These are phyloP conservation scores for bread wheat (Triticum aestivum) DNA, from an alignment of 176 grass and related monocot species.

Conservation along the genomic window DNA sequence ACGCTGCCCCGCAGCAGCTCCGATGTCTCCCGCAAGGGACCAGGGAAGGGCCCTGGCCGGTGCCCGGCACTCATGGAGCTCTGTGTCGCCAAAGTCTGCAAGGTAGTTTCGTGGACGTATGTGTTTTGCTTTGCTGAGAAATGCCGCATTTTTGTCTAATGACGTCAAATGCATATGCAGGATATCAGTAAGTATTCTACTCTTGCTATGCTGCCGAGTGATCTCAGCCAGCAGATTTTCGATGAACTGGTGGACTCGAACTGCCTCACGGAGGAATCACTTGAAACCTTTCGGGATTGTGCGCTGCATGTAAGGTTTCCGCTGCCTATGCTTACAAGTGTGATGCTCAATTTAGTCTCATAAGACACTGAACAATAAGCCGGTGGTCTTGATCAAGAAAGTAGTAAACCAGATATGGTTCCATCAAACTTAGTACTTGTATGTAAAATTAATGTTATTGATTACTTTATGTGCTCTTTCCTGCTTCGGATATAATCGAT, in stretches of 20 bases:
- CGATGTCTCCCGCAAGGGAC: slow-evolving; percentile 39
- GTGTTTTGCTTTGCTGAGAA: not conserved
- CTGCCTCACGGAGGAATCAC: slow-evolving; percentile 55
- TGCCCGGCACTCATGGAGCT: slow-evolving; percentile 82
- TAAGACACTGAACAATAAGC: not conserved
- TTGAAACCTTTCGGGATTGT: slow-evolving; percentile 75
- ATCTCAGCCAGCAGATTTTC: slow-evolving; percentile 96
- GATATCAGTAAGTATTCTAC: slow-evolving; percentile 76
- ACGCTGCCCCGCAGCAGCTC: slow-evolving; percentile 56
- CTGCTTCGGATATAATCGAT: not conserved
- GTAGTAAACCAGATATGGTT: not conserved
- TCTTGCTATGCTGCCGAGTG: slow-evolving; percentile 75
- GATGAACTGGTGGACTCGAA: slow-evolving; percentile 63
- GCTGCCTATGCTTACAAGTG: slow-evolving; percentile 2
- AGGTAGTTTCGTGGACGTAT: slow-evolving; percentile 43
- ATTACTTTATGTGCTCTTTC: not conserved
- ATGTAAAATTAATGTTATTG: not conserved
- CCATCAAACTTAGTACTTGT: slow-evolving; percentile 4
- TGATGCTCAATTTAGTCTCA: not conserved
- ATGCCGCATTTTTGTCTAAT: not conserved
- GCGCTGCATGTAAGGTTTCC: slow-evolving; percentile 62
- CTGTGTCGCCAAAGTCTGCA: slow-evolving; percentile 73
- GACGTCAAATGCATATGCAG: slow-evolving; percentile 34
- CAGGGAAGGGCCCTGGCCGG: slow-evolving; percentile 35
- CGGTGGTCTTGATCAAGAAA: not conserved